Conservation (phyloP, 2,329 filamentous ascomycete genomes). For the Arthroderma uncinatum region DNA sequence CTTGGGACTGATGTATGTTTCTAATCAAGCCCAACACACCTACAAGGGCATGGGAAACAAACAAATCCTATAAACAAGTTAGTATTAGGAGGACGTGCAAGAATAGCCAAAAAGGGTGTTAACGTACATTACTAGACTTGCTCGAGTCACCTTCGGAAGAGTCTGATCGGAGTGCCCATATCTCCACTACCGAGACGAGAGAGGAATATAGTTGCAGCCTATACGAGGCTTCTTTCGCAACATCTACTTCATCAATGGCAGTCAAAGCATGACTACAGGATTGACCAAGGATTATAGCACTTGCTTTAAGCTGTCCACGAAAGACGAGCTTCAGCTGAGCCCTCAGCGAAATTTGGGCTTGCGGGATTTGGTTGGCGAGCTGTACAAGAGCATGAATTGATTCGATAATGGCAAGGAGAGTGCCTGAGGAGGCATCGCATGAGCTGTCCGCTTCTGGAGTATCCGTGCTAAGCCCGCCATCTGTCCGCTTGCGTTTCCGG, state of each 20-base stretch:
- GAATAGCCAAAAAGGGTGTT: neutral
- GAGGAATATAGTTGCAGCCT: conserved; percentile 25
- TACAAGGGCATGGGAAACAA: conserved; percentile 25
- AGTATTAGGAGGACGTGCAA: neutral
- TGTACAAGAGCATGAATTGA: conserved; percentile 8
- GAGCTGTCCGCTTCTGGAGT: neutral
- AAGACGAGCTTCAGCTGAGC: conserved; percentile 32
- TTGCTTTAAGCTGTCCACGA: conserved; percentile 26
- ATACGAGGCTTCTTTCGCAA: neutral
- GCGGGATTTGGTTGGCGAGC: conserved; percentile 6
- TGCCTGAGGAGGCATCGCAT: neutral
- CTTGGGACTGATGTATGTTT: conserved; percentile 18
- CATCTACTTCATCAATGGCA: neutral
- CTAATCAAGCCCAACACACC: conserved; percentile 17
- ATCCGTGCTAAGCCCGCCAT: neutral
- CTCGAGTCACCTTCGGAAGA: conserved; percentile 26
- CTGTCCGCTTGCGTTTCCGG: conserved; percentile 30
- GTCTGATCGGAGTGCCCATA: conserved; percentile 31
- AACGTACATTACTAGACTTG: conserved; percentile 26
- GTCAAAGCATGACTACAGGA: neutral
- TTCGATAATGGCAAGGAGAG: conserved; percentile 9
- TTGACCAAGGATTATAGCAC: conserved; percentile 24
- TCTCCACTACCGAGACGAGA: conserved; percentile 24
- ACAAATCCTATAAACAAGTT: conserved; percentile 6
- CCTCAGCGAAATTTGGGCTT: conserved; percentile 21